A percentile compares a stretch with the other conserved stretches of the same genome.
Evolutionary conservation across 495 filamentous ascomycete genomes (phyloP).

Genomic region (Terfezia claveryi): DNA sequence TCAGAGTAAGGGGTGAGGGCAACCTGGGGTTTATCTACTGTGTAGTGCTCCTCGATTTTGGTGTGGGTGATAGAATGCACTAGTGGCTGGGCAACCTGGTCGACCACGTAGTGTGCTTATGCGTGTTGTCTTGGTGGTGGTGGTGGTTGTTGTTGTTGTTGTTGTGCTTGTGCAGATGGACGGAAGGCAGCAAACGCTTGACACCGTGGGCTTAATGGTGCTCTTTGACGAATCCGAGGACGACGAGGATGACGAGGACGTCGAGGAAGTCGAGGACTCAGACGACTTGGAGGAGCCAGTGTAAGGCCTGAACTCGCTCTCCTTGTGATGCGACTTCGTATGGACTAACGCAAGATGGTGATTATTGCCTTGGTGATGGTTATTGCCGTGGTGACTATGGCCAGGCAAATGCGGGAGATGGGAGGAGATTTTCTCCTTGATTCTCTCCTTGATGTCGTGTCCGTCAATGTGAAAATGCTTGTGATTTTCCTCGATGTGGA

Average conservation of each 20-base stretch:
- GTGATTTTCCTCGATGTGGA: no score
- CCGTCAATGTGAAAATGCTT: no score
- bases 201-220: neutral
- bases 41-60: neutral
- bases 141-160: neutral
- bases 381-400: neutral
- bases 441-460: slow-evolving; percentile 7
- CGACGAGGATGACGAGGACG: neutral
- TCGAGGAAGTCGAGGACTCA: neutral
- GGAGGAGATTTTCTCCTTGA: slow-evolving; percentile 3
- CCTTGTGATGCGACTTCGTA: neutral
- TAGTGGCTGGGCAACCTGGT: neutral
- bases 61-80: neutral
- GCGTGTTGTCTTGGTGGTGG: neutral
- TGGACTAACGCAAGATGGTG: no score
- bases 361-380: neutral
- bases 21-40: neutral
- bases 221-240: slow-evolving; percentile 1
- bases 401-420: no score
- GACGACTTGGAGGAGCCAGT: neutral
- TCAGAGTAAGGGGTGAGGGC: neutral
- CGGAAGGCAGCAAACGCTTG: neutral
- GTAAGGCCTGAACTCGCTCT: neutral
- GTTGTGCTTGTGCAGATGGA: neutral
- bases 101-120: neutral